Evolutionary conservation across 73 alveolate genomes (phyloP).

Genomic region (Blepharisma japonicum): DNA sequence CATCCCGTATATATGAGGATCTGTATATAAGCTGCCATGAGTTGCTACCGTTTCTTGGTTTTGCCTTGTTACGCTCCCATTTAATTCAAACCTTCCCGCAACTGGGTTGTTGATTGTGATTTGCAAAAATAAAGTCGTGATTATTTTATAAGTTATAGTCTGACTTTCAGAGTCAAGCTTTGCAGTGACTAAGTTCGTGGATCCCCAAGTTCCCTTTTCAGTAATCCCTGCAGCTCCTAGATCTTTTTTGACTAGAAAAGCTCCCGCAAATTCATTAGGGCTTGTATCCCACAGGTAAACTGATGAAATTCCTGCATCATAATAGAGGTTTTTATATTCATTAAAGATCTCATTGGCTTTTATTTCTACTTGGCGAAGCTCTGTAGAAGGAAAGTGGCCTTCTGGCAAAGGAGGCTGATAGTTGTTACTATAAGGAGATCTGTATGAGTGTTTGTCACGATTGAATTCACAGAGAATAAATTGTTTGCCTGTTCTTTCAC

Average conservation of each 20-base stretch:
- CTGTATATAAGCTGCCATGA: background rate
- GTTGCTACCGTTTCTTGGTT: constrained; percentile 9
- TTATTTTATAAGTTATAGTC: constrained; percentile 50
- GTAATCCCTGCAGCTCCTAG: constrained; percentile 47
- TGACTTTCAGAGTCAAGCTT: constrained; percentile 40
- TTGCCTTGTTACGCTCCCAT: constrained; percentile 14
- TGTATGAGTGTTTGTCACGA: constrained; percentile 72
- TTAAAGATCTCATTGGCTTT: constrained; percentile 67
- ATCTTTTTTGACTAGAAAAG: constrained; percentile 69
- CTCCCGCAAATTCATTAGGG: constrained; percentile 69
- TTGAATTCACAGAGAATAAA: constrained; percentile 74
- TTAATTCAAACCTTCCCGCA: constrained; percentile 17
- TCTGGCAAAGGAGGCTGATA: constrained; percentile 66
- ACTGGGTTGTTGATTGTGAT: constrained; percentile 4
- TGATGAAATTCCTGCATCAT: constrained; percentile 62
- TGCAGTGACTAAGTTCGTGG: constrained; percentile 46
- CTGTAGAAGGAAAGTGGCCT: constrained; percentile 50
- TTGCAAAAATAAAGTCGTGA: constrained; percentile 57
- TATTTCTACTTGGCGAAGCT: constrained; percentile 64
- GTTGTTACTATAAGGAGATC: constrained; percentile 81
- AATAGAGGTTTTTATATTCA: constrained; percentile 71
- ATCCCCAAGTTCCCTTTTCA: constrained; percentile 63
- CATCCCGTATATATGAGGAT: constrained; percentile 24
- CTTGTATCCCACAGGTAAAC: constrained; percentile 75
- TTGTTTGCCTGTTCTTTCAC: constrained; percentile 42